Base-by-base conservation (phyloP, 768 basidiomycete genomes). In the Tubosaeta sp. region DNA sequence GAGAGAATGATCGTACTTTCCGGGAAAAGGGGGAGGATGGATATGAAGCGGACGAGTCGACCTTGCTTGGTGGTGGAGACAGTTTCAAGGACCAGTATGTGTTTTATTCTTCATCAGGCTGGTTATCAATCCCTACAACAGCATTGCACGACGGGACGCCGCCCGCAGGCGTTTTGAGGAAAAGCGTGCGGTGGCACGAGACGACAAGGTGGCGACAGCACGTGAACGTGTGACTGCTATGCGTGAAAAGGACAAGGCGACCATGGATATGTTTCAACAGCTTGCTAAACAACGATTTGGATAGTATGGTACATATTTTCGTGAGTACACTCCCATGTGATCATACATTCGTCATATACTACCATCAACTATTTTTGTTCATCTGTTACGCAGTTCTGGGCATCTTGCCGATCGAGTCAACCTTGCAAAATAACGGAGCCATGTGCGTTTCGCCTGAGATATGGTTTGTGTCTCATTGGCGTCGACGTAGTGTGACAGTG, bases 221-320 rank as follows among this genome's bases (percentile, higher is more conserved):
- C 78, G 82, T 38, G 91, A 94, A 63, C 80, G 87, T 50, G 75
- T 79, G 0, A 74, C 62, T 22, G 83, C 79, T 6, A 74, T 83
- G 52, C 83, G 79, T 59, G 84, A 87, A 63, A 94, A 90, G 64
- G 93, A 97, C 62, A 85, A 84, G 66, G 88, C 84, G 16, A 97
- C 92, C 0, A 97, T 97, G 91, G 91, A 91, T 52, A 95, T 94
- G 92, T 93, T 97, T 70, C 89, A 89, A 70, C 83, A 86, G 58
- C 72, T 95, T 65, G 94, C 93, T n/a, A 92, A 88, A 66, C 78
- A 88, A 62, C 75, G 88, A 51, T 95, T 90, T 59, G 92, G 91
- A 29, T 91, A 68, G 78, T 38, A 22, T 31, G n/a, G 34, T 42
- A 50, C 48, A 54, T 60, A 12, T 46, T 29, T 47, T 32, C 33